Base-by-base conservation (phyloP, 768 basidiomycete genomes). In the Suillus occidentalis region DNA sequence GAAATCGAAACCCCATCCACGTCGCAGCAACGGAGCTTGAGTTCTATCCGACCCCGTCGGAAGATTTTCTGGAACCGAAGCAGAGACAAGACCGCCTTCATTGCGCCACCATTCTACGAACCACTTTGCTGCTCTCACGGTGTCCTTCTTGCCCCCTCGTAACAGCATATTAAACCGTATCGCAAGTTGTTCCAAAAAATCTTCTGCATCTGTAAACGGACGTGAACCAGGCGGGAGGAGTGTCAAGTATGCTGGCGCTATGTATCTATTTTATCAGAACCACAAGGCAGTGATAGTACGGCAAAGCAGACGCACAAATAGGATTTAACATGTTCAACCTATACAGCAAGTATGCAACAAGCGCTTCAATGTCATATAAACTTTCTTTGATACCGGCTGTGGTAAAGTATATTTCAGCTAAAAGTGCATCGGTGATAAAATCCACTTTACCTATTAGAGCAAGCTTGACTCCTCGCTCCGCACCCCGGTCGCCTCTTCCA, bases 341-440 rank as follows among this genome's bases (percentile, higher is more conserved):
- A 75, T 92, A 95, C 34, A 97, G 76, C 36, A 98, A 81, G 81
- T 97, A 99, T 59, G 91, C 85, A 37, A 92, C 93, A 53, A 97
- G 82, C 3, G 89, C 82, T 75, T 97, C 92, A 66, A 87, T 82
- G 75, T 95, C 92, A 74, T 96, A 95, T 64, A 97, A 75, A 28
- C 91, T 89, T 81, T 95, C 94, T 77, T 97, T 97, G 80, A 98
- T 95, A 25, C 95, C 94, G 76, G 94, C 94, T 95, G 73, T 68
- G 66, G 70, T 64, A 65, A 39, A 61, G 62, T 56, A 42, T 39
- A 37, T 50, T 53, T 66, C 57, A 55, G 50, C 60, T 40, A 28
- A 59, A n/a, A 42, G 40, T 28, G 58, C 25, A 31, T 6, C 25
- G 57, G 42, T 49, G 65, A 68, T 52, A 43, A 34, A 60, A 63